These are phyloP conservation scores for Ganoderma resinaceum DNA, from an alignment of 1,284 basidiomycete genomes.

Conservation along the genomic window DNA sequence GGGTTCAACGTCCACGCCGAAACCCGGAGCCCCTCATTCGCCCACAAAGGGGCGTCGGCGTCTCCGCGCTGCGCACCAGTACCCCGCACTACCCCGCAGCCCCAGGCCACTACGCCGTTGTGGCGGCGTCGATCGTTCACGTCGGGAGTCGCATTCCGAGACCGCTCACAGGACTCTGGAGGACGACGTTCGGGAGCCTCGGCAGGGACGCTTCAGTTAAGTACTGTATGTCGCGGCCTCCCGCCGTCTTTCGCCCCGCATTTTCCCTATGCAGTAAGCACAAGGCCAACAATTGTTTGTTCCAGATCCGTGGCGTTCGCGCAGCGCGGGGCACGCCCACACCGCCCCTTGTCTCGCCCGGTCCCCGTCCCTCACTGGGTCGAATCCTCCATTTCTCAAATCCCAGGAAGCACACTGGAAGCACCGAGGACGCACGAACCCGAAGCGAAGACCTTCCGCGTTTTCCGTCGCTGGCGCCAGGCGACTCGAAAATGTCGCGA, in stretches of 20 bases:
- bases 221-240: neutral
- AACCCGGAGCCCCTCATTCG: neutral
- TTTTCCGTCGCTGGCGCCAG: neutral
- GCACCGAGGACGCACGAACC: neutral
- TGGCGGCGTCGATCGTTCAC: neutral
- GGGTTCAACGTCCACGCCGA: neutral
- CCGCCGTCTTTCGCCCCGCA: neutral
- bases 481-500: neutral
- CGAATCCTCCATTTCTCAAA: neutral
- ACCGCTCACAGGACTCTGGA: neutral
- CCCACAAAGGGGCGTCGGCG: neutral
- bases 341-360: neutral
- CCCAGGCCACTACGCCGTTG: neutral
- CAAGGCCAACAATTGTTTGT: neutral
- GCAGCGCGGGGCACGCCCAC: neutral
- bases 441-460: neutral
- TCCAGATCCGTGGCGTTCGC: neutral
- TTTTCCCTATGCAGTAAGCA: neutral
- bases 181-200: neutral
- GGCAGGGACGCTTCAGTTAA: neutral
- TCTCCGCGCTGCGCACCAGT: neutral
- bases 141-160: constrained; percentile 4
- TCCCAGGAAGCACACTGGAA: neutral
- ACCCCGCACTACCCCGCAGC: constrained; percentile 4
- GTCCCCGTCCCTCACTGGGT: neutral